Percentiles rank a stretch among this genome's conserved stretches.
Evolutionary conservation across 768 basidiomycete species (phyloP).

Genomic region (Leccinum truebloodii): DNA sequence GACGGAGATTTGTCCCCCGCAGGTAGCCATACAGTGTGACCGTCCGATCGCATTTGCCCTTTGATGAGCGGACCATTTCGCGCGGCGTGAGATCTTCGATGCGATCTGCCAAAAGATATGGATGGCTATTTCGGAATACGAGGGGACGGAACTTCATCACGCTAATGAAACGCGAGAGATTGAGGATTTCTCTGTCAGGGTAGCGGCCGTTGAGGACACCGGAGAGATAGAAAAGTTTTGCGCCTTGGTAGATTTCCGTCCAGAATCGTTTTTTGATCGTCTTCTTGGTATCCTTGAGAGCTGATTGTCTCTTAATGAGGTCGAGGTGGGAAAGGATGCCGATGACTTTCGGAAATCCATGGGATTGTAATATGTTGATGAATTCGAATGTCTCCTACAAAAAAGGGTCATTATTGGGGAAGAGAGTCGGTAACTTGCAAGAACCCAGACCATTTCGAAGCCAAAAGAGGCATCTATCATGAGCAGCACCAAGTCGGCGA

Average conservation of each 20-base stretch:
- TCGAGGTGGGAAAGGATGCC: conserved; percentile 96
- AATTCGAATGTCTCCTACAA: conserved; percentile 97
- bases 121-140: conserved; percentile 92
- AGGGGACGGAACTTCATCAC: conserved; percentile 99
- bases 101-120: conserved; percentile 93
- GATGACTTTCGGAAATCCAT: conserved; percentile 98
- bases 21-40: conserved; percentile 95
- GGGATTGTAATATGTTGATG: conserved; percentile 93
- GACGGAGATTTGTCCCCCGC: conserved; percentile 80
- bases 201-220: conserved; percentile 97
- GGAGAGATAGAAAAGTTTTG: conserved; percentile 96
- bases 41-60: conserved; percentile 91
- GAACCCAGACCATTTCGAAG: conserved; percentile 89
- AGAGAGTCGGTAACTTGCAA: accelerated
- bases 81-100: conserved; percentile 93
- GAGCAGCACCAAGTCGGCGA: conserved; percentile 92
- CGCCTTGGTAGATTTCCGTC: conserved; percentile 99
- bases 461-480: conserved; percentile 99
- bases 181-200: conserved; percentile 94
- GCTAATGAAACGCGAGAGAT: conserved; percentile 92
- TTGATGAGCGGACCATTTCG: conserved; percentile 70
- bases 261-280: conserved; percentile 97
- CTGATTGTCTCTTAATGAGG: conserved; percentile 89
- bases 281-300: conserved; percentile 89
- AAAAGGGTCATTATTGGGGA: neutral